Base-by-base conservation (phyloP, 176 grass and related monocot species). In the Carex myosuroides region DNA sequence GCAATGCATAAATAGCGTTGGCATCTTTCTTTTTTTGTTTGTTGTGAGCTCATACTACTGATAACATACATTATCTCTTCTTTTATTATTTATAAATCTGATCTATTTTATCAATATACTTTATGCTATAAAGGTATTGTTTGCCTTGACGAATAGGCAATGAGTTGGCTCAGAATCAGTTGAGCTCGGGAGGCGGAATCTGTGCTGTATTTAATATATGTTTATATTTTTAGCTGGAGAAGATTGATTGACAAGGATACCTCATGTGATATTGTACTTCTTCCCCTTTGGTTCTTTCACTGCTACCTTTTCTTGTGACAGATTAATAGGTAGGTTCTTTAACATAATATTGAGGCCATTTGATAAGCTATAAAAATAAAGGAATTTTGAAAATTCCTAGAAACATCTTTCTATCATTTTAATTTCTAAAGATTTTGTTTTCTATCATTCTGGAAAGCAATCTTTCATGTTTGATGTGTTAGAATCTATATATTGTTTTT, bases 71-170 rank as follows among this genome's bases (percentile, higher is more conserved):
- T 46, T 35, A 3, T 35, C 33, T 76, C 72, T 76, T 56, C 26
- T 30, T 32, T 17, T 55, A 32, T 53, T 54, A 32, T 14, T 55
- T 77, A 33, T 12, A 33, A 77, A 56, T 56, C 13, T 54, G 8
- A 30, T 24, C 24, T 24, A 24, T 24, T 24, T 30, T 9, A 30
- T 55, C 24, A 76, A 55, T 30, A 56, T 78, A 78, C 21, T 24
- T 55, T 56, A 5, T 78, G 48, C 73, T 57, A 57, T 0, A 76
- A 16, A 33, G 50, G 10, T 76, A 3, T 78, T 9, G 50, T 63
- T 81, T 81, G 79, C 56, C 79, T 64, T 81, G 79, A 37, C 58
- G 41, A 64, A 46, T 44, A 46, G 79, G 60, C 59, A 81, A 81
- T 81, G 79, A 57, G 73, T 78, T 78, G 79, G 39, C 60, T 81